Percentiles rank a stretch among this genome's conserved stretches.
Evolutionary conservation across 192 early-diverging fungal genomes (phyloP).

Genomic region (Pilobolus umbonatus): DNA sequence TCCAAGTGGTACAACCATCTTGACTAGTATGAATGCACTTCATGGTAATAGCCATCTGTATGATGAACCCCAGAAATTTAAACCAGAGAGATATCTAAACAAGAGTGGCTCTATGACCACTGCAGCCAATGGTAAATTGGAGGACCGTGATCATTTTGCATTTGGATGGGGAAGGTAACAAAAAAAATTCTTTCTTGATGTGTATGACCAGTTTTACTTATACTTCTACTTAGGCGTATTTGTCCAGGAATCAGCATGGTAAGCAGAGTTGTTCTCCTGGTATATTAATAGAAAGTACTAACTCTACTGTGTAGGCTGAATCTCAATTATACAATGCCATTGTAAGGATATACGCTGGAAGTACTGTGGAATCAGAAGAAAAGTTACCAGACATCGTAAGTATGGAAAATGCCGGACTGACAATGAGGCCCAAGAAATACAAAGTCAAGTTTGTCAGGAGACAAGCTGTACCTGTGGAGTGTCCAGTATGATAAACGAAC

Average conservation of each 20-base stretch:
- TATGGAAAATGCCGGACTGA: not conserved
- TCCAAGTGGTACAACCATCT: not conserved
- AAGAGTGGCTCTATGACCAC: not conserved
- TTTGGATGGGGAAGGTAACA: conserved; percentile 8
- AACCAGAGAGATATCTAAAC: not conserved
- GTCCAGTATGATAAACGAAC: no score
- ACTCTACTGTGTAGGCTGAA: no score
- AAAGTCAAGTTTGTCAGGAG: no score
- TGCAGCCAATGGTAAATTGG: not conserved
- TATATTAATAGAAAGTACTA: no score
- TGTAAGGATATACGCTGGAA: not conserved
- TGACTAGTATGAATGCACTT: not conserved
- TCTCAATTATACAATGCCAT: not conserved
- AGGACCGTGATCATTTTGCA: not conserved
- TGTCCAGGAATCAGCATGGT: not conserved
- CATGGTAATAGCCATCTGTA: not conserved
- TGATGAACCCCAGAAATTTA: not conserved
- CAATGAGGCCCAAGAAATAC: no score
- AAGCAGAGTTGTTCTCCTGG: not conserved
- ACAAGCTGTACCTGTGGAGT: no score
- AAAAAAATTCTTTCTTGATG: not conserved
- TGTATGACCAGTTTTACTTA: not conserved
- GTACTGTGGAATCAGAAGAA: not conserved
- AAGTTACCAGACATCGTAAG: not conserved
- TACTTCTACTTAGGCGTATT: not conserved